phyloP scores from a whole-genome alignment of 768 basidiomycete species.

The Paxillus ammoniavirescens region DNA sequence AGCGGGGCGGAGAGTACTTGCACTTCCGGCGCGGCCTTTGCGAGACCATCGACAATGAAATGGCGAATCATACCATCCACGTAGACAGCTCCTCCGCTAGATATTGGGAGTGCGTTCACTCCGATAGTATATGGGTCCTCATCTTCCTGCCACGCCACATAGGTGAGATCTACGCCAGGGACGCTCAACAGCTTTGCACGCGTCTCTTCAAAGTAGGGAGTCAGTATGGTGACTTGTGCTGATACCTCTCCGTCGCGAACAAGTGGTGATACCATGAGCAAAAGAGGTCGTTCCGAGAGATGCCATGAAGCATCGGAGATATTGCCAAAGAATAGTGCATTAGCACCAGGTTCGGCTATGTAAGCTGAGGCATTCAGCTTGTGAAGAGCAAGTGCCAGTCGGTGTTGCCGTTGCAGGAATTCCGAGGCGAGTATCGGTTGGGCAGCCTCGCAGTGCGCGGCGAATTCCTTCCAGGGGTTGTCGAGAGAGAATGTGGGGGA shows the following conservation, averaged over 20 bases:
- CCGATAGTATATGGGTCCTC: slow-evolving; percentile 62
- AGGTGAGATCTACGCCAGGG: slow-evolving; percentile 45
- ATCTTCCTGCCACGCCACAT: slow-evolving; percentile 65
- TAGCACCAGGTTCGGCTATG: slow-evolving; percentile 78
- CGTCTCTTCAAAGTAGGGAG: slow-evolving; percentile 74
- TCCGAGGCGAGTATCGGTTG: slow-evolving; percentile 48
- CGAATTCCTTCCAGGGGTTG: slow-evolving; percentile 25
- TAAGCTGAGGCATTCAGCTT: slow-evolving; percentile 61
- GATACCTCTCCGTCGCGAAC: slow-evolving; percentile 24
- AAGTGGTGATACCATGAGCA: slow-evolving; percentile 59
- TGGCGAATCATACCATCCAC: slow-evolving; percentile 60
- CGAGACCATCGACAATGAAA: slow-evolving; percentile 66
- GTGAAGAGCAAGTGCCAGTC: slow-evolving; percentile 49
- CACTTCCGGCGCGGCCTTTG: slow-evolving; percentile 39
- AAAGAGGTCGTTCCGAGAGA: slow-evolving; percentile 76
- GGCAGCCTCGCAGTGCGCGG: slow-evolving; percentile 45
- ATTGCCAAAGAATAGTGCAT: slow-evolving; percentile 70
- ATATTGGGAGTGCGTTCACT: slow-evolving; percentile 24
- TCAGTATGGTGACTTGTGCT: slow-evolving; percentile 58
- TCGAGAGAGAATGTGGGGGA: neutral
- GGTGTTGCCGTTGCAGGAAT: slow-evolving; percentile 51
- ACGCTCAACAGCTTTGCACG: slow-evolving; percentile 63
- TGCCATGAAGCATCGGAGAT: slow-evolving; percentile 61
- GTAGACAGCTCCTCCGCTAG: slow-evolving; percentile 41
- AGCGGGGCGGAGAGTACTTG: slow-evolving; percentile 49